These are phyloP conservation scores for Fusarium sp. DNA, from an alignment of 2,329 filamentous ascomycete species.

Conservation along the genomic window DNA sequence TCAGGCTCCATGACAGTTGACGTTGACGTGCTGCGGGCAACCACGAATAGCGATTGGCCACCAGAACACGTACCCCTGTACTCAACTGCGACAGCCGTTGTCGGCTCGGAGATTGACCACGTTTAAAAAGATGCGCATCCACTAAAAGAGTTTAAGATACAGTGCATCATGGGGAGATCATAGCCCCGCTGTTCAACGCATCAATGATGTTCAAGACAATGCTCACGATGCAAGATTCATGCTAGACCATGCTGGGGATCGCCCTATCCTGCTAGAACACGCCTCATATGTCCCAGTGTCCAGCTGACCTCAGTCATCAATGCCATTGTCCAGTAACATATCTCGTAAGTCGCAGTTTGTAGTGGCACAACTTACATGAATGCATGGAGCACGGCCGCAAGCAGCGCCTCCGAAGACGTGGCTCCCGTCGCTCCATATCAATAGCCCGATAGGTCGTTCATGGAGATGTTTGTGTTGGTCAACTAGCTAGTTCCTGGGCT, in stretches of 20 bases:
- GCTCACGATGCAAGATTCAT: constrained; percentile 16
- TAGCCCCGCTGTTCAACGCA: constrained; percentile 14
- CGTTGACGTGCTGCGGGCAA: constrained; percentile 36
- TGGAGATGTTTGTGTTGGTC: constrained; percentile 8
- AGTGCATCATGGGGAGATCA: constrained; percentile 32
- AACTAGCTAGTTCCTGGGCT: not conserved
- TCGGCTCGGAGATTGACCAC: constrained; percentile 28
- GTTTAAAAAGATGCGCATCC: constrained; percentile 14
- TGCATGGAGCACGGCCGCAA: constrained; percentile 26
- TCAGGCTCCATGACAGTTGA: constrained; percentile 24
- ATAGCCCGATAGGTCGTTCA: constrained; percentile 26
- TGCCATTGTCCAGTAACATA: constrained; percentile 29
- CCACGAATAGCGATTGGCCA: constrained; percentile 39
- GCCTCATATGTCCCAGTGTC: constrained; percentile 30
- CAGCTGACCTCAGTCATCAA: constrained; percentile 37
- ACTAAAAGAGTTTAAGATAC: constrained; percentile 17
- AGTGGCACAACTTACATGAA: constrained; percentile 42
- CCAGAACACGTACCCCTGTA: constrained; percentile 17
- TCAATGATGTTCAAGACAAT: constrained; percentile 22
- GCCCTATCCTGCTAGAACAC: constrained; percentile 21
- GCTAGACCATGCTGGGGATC: constrained; percentile 35
- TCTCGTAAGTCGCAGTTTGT: constrained; percentile 17
- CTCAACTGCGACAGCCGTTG: constrained; percentile 18
- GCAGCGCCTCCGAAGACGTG: constrained; percentile 24
- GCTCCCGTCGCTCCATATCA: constrained; percentile 8